Conservation (phyloP, 1,139 yeast genomes). For the Saccharomycopsis phalli region DNA sequence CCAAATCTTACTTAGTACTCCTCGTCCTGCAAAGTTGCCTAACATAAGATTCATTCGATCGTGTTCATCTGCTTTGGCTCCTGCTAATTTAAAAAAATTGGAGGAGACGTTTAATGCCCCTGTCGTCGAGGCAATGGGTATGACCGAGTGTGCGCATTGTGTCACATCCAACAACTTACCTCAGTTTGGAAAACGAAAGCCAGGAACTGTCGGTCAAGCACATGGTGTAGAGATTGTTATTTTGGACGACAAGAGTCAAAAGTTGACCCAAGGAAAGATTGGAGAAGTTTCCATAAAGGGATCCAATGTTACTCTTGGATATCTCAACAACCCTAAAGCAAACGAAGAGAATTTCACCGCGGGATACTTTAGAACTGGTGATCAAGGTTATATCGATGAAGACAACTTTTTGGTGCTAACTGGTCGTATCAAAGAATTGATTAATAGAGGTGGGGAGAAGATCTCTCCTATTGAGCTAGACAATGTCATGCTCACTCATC, state of each 20-base stretch:
- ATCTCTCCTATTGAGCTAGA: constrained; percentile 62
- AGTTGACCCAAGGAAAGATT: constrained; percentile 38
- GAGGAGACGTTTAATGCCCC: constrained; percentile 52
- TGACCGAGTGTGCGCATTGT: constrained; percentile 69
- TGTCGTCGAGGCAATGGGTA: constrained; percentile 66
- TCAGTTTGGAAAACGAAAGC: constrained; percentile 45
- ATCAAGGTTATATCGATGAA: constrained; percentile 53
- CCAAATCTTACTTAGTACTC: constrained; percentile 46
- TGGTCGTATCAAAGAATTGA: constrained; percentile 59
- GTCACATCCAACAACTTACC: constrained; percentile 64
- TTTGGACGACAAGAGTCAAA: constrained; percentile 39
- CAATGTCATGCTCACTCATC: constrained; percentile 45
- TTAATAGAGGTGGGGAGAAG: constrained; percentile 64
- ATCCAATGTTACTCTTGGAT: constrained; percentile 59
- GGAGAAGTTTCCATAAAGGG: constrained; percentile 66
- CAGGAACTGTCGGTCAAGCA: constrained; percentile 65
- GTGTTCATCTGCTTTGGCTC: constrained; percentile 61
- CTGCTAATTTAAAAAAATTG: constrained; percentile 46
- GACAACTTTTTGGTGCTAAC: constrained; percentile 51
- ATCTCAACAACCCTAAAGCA: constrained; percentile 59
- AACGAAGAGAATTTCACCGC: constrained; percentile 53
- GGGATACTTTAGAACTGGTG: constrained; percentile 65
- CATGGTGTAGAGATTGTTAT: constrained; percentile 58
- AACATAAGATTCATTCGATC: constrained; percentile 55
- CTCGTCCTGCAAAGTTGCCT: constrained; percentile 35